Evolutionary conservation across 1,284 basidiomycete species (phyloP).

Genomic region (Psilocybe mexicana): DNA sequence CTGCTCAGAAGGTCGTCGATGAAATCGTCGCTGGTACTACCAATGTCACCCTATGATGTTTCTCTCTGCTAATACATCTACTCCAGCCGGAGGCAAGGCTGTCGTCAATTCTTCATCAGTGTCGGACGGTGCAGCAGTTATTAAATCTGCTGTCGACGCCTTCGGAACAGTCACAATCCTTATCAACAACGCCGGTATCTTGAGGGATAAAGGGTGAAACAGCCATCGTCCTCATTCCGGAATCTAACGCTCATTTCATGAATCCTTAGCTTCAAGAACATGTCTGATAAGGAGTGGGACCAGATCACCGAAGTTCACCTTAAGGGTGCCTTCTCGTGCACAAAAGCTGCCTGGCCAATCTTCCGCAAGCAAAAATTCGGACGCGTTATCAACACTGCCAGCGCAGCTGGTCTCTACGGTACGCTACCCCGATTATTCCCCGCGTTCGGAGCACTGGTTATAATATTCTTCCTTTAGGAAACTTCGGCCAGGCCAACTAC

Average conservation of each 20-base stretch:
- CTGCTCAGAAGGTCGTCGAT: conserved; percentile 92
- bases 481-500: conserved; percentile 97
- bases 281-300: conserved; percentile 90
- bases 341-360: conserved; percentile 95
- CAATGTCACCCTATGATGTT: not conserved
- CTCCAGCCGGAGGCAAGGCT: conserved; percentile 82
- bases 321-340: conserved; percentile 94
- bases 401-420: conserved; percentile 86
- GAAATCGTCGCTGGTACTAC: conserved; percentile 81
- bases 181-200: conserved; percentile 97
- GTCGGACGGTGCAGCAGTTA: conserved; percentile 85
- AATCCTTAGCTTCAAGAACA: conserved; percentile 79
- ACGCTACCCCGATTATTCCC: conserved; percentile 16
- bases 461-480: conserved; percentile 52
- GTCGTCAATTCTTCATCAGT: conserved; percentile 88
- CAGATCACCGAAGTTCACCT: conserved; percentile 89
- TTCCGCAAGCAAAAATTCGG: conserved; percentile 96
- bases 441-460: not conserved
- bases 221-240: conserved; percentile 12
- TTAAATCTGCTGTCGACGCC: conserved; percentile 84
- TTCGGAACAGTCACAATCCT: conserved; percentile 85
- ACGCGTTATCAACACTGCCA: conserved; percentile 90
- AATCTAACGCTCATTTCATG: not conserved
- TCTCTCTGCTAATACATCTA: conserved; percentile 13
- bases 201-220: conserved; percentile 77